These are phyloP conservation scores for Citrus glauca DNA, from an alignment of 345 rosid genomes.

Conservation along the genomic window DNA sequence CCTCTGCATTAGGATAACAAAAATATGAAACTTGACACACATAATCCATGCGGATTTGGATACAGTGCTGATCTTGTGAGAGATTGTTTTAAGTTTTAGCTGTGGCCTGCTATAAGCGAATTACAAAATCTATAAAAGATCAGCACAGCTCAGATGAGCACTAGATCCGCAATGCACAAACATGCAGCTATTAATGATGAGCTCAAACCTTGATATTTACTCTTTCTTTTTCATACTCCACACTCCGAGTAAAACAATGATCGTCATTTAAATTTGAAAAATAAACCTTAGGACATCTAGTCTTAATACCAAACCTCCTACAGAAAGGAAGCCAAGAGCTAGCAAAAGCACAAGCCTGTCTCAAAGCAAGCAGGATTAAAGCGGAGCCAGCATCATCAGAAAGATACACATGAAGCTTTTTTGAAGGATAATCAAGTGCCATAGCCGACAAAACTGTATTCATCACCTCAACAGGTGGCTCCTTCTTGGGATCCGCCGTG, in stretches of 20 bases:
- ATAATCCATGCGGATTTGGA: too few species aligned
- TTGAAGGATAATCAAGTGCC: slow-evolving; percentile 47
- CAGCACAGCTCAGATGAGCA: too few species aligned
- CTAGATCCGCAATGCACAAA: not conserved
- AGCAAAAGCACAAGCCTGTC: slow-evolving; percentile 38
- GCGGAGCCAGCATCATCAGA: slow-evolving; percentile 48
- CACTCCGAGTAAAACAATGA: not conserved
- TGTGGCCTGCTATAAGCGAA: too few species aligned
- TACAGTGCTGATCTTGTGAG: too few species aligned
- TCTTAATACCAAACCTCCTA: slow-evolving; percentile 23
- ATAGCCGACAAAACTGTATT: slow-evolving; percentile 46
- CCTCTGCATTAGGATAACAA: slow-evolving; percentile 2
- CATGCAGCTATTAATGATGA: too few species aligned
- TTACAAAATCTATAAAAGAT: too few species aligned
- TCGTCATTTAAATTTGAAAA: slow-evolving; percentile 27
- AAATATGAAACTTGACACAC: not conserved
- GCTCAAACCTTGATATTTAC: slow-evolving; percentile 24
- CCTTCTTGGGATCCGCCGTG: slow-evolving; percentile 47
- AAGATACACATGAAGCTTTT: slow-evolving; percentile 45
- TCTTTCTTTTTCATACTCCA: slow-evolving; percentile 15
- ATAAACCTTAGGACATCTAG: slow-evolving; percentile 31
- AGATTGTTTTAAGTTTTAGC: too few species aligned
- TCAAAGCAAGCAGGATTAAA: slow-evolving; percentile 29
- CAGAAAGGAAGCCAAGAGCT: slow-evolving; percentile 50
- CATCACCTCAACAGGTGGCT: slow-evolving; percentile 45